Base-by-base conservation (phyloP, 768 basidiomycete species). In the Filobasidium floriforme region DNA sequence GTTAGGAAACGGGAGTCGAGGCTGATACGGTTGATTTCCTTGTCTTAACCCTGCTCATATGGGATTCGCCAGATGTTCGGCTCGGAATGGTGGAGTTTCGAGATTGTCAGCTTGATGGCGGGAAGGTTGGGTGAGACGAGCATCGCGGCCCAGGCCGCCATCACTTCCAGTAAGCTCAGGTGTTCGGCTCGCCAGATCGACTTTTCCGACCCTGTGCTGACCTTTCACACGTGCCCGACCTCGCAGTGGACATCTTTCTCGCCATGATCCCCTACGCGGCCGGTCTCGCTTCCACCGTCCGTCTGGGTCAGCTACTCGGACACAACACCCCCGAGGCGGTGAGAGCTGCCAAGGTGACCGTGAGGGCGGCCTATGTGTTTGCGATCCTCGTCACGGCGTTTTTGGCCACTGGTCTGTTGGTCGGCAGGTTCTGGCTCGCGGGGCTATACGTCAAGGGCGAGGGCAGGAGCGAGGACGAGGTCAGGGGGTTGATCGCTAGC, bases 1-100 rank as follows among this genome's bases (percentile, higher is more conserved):
- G n/a, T n/a, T n/a, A n/a, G n/a, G n/a, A n/a, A n/a, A n/a, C n/a
- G n/a, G 9, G 41, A 37, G 10, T 1, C 4, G 46, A 51, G 24
- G 24, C 46, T 51, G 46, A 51, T 12, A 51, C 3, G 6, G 46
- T 24, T 12, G 46, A 18, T 18, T n/a, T n/a, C n/a, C n/a, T n/a
- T n/a, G n/a, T n/a, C n/a, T n/a, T n/a, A n/a, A n/a, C n/a, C n/a
- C n/a, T n/a, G n/a, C n/a, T n/a, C n/a, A n/a, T n/a, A n/a, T n/a
- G n/a, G n/a, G n/a, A n/a, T n/a, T n/a, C n/a, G n/a, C 46, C 41
- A 68, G 67, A 89, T 89, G 88, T 84, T 89, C 32, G 87, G 86
- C 24, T 88, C 88, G 3, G 89, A 90, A 80, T 90, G 88, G 88
- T 86, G 86, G 52, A 87, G 88, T 0, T 90, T 89, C 69, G 89